Evolutionary conservation across 2,329 filamentous ascomycete species (phyloP), one percentile per base, ranked within the genome.

Genomic region (Rosellinia necatrix): DNA sequence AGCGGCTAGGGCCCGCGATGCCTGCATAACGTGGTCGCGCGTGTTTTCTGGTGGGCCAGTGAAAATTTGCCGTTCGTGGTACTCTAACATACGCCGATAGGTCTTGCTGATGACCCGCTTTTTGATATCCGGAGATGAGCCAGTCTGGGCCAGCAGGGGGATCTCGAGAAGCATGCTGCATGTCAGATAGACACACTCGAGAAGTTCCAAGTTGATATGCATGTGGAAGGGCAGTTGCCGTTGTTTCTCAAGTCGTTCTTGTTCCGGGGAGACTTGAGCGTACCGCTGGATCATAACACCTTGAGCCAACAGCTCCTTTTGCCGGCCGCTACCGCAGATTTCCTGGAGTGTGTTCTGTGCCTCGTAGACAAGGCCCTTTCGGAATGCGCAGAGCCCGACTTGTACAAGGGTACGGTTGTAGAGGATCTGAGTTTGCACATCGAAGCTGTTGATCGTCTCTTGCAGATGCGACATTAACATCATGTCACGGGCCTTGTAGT

Each of bases 121-220:
- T 84, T 91, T 96, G 74, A 97, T 86, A 72, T 99, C 94, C 10
- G 94, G 96, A 19, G 93, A 94, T 6, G 93, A 97, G 64, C 94
- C 94, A 30, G 93, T 96, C 77, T 97, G 94, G 44, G 94, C 96
- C 66, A 99, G 87, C 42, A 97, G 87, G 58, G 94, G 94, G 61
- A 99, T 97, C 79, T 99, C 94, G 54, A 99, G 85, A 64, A 99
- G 89, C 94, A 99, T 99, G 78, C 92, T 97, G 81, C 93, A 97
- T 47, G 94, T 97, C 57, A 99, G 84, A 79, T 99, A 99, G 60
- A 97, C 93, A 71, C 94, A 97, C 80, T 99, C 94, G 34, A 99
- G 85, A 52, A 99, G 85, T 76, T 99, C 94, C 49, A 99, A 84
- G 81, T 99, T 99, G 82, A 99, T 99, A 83, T 99, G 94, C 92